Evolutionary conservation across 345 rosid genomes (phyloP).

Genomic region (Zanthoxylum bungeanum): DNA sequence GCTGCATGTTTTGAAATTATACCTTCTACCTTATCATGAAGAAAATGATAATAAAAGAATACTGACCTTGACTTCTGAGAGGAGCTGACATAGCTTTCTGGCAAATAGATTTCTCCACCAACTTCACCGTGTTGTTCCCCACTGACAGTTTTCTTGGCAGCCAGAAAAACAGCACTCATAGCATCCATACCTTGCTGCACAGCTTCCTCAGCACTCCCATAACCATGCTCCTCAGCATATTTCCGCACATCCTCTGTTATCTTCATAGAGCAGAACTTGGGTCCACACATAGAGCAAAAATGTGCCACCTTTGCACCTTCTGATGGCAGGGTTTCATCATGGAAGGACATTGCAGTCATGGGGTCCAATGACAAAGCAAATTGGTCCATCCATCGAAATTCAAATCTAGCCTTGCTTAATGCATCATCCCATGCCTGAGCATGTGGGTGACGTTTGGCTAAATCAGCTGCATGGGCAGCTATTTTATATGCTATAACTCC

Average conservation of each 20-base stretch:
- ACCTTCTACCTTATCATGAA: not conserved
- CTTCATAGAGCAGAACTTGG: slow-evolving; percentile 99
- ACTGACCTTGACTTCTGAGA: slow-evolving; percentile 52
- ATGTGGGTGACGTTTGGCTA: slow-evolving; percentile 92
- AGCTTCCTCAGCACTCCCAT: slow-evolving; percentile 92
- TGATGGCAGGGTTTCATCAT: slow-evolving; percentile 94
- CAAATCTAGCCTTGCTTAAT: slow-evolving; percentile 91
- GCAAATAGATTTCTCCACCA: slow-evolving; percentile 96
- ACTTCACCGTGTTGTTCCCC: slow-evolving; percentile 98
- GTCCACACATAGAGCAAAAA: slow-evolving; percentile 99
- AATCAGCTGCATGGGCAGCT: slow-evolving; percentile 97
- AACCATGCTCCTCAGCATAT: slow-evolving; percentile 96
- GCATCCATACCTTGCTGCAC: slow-evolving; percentile 83
- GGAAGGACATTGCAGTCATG: slow-evolving; percentile 96
- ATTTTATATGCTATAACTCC: slow-evolving; percentile 98
- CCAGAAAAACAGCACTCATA: slow-evolving; percentile 89
- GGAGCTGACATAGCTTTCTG: slow-evolving; percentile 53
- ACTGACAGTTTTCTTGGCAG: slow-evolving; percentile 84
- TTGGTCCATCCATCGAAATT: slow-evolving; percentile 98
- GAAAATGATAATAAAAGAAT: not conserved
- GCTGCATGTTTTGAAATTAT: not conserved
- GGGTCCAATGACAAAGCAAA: slow-evolving; percentile 98
- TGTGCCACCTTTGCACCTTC: slow-evolving; percentile 99
- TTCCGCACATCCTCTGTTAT: slow-evolving; percentile 96
- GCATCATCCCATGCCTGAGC: slow-evolving; percentile 99